phyloP scores from a whole-genome alignment of 2,329 filamentous ascomycete genomes.

The Lachnellula arida region DNA sequence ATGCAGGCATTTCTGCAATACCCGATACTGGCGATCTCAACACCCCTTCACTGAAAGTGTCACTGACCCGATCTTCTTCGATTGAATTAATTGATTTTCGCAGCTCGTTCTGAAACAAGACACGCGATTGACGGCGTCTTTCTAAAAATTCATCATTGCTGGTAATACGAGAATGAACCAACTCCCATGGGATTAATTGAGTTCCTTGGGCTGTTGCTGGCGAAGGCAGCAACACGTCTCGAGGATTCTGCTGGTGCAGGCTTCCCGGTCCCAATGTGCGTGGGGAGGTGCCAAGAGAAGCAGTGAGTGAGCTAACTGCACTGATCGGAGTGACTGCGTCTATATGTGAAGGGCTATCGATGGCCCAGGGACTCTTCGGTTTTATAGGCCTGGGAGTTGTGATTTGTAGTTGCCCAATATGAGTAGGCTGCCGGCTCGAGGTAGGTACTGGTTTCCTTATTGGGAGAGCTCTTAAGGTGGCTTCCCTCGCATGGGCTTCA shows the following conservation, averaged over 20 bases:
- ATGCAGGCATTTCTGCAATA: constrained; percentile 4
- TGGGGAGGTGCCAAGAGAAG: constrained; percentile 2
- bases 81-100: constrained; percentile 21
- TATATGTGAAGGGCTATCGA: constrained; percentile 17
- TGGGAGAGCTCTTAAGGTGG: not conserved
- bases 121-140: constrained; percentile 21
- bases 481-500: not conserved
- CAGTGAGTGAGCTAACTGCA: not conserved
- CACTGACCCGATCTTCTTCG: constrained; percentile 17
- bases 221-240: constrained; percentile 19
- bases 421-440: not conserved
- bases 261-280: not conserved
- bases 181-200: constrained; percentile 23
- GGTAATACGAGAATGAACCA: constrained; percentile 19
- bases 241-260: constrained; percentile 4
- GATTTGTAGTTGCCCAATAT: constrained; percentile 4
- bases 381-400: constrained; percentile 12
- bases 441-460: constrained; percentile 9
- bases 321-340: constrained; percentile 7
- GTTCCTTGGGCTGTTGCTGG: not conserved
- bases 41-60: constrained; percentile 9
- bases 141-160: constrained; percentile 29
- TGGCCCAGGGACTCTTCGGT: constrained; percentile 21
- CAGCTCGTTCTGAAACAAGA: constrained; percentile 25
- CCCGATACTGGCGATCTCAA: constrained; percentile 9